Evolutionary conservation across 176 grass and related monocot species (phyloP).

Genomic region (Rhynchospora pubera): DNA sequence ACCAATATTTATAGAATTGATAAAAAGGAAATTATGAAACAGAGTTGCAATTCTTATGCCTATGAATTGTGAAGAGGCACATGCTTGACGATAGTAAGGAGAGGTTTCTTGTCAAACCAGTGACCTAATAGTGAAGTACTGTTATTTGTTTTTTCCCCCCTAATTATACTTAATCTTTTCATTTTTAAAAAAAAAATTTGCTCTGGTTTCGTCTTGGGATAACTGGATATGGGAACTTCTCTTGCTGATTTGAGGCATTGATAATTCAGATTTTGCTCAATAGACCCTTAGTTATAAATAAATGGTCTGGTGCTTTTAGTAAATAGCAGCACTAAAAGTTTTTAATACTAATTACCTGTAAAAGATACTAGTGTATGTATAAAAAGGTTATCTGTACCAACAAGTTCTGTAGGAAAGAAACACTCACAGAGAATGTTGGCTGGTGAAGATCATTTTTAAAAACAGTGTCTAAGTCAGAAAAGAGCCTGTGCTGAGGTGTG

Average conservation of each 20-base stretch:
- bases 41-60: neutral
- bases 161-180: neutral
- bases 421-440: constrained; percentile 81
- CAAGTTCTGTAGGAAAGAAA: constrained; percentile 2
- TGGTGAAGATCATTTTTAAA: constrained; percentile 83
- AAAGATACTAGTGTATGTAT: neutral
- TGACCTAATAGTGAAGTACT: neutral
- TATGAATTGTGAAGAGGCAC: neutral
- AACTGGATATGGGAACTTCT: neutral
- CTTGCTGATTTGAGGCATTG: neutral
- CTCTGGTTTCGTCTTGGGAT: neutral
- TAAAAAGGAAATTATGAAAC: neutral
- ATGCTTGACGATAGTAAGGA: neutral
- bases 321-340: too few species aligned
- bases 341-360: too few species aligned
- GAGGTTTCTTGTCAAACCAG: neutral
- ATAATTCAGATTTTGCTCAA: neutral
- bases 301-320: too few species aligned
- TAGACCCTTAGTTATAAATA: neutral
- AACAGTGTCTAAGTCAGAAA: constrained; percentile 69
- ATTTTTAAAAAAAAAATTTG: too few species aligned
- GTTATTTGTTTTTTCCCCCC: neutral
- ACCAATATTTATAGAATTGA: neutral
- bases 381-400: neutral
- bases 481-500: constrained; percentile 88